Conservation (phyloP, 768 basidiomycete genomes). For the Termitomyces titanicus region DNA sequence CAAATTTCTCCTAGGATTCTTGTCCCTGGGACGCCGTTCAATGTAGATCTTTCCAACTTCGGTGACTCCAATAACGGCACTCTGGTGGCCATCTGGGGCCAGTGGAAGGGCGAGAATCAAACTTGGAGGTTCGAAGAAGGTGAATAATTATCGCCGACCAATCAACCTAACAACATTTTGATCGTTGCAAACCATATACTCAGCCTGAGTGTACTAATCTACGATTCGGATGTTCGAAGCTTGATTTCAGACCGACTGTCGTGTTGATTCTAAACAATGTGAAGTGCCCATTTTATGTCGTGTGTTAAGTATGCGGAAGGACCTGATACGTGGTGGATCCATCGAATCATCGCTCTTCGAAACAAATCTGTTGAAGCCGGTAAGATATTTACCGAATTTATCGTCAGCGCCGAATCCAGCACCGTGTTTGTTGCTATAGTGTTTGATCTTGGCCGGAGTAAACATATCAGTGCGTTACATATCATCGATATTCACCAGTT, state of each 20-base stretch:
- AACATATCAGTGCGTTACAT: no score
- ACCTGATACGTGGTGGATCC: no score
- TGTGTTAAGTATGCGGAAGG: no score
- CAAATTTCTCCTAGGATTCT: not conserved
- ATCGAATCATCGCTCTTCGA: no score
- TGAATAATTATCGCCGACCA: not conserved
- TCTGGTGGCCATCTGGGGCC: conserved; percentile 34
- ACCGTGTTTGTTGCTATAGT: no score
- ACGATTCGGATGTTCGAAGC: not conserved
- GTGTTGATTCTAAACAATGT: not conserved
- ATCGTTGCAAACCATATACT: no score
- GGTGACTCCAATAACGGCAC: conserved; percentile 39
- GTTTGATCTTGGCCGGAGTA: no score
- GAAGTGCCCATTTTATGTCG: not conserved
- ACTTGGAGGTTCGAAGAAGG: conserved; percentile 34
- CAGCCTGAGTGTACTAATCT: not conserved
- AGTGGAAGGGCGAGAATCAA: conserved; percentile 40
- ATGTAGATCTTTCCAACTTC: conserved; percentile 36
- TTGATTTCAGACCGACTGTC: not conserved
- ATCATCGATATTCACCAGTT: no score
- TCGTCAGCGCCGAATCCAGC: no score
- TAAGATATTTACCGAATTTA: no score
- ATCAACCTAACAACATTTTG: not conserved
- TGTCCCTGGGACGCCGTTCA: not conserved
- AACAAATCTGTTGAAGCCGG: no score